Conservation (phyloP, 2,329 filamentous ascomycete species). For the Fusarium napiforme region DNA sequence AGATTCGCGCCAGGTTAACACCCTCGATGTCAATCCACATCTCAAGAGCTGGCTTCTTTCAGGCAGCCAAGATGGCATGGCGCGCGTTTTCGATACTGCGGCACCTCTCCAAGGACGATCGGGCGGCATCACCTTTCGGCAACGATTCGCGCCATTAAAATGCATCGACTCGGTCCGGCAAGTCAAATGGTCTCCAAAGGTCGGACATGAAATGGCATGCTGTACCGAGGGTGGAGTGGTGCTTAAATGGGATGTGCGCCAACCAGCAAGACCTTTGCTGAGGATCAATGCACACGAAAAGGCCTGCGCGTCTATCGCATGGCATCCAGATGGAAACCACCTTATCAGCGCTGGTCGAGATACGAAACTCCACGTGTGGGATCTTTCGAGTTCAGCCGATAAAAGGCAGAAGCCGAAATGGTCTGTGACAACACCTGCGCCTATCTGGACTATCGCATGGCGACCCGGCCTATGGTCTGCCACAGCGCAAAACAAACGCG, state of each 20-base stretch:
- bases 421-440: slow-evolving; percentile 69
- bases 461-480: slow-evolving; percentile 74
- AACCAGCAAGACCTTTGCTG: slow-evolving; percentile 62
- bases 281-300: slow-evolving; percentile 72
- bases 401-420: slow-evolving; percentile 73
- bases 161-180: slow-evolving; percentile 63
- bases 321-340: slow-evolving; percentile 76
- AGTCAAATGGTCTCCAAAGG: slow-evolving; percentile 72
- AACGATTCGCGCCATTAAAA: slow-evolving; percentile 55
- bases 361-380: slow-evolving; percentile 72
- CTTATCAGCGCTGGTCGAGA: slow-evolving; percentile 72
- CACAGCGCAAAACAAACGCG: slow-evolving; percentile 67
- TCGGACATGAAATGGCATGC: slow-evolving; percentile 71
- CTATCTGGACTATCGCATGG: slow-evolving; percentile 70
- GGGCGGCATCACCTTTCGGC: slow-evolving; percentile 61
- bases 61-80: slow-evolving; percentile 71
- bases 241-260: slow-evolving; percentile 72
- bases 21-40: slow-evolving; percentile 71
- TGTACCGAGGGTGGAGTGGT: slow-evolving; percentile 71
- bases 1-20: slow-evolving; percentile 72
- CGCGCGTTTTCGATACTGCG: slow-evolving; percentile 70
- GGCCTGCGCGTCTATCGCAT: slow-evolving; percentile 68
- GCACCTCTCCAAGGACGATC: slow-evolving; percentile 59
- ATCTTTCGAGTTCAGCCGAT: slow-evolving; percentile 68
- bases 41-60: slow-evolving; percentile 67